Evolutionary conservation across 805 yeast genomes (phyloP).

Genomic region (Suhomyces emberorum): DNA sequence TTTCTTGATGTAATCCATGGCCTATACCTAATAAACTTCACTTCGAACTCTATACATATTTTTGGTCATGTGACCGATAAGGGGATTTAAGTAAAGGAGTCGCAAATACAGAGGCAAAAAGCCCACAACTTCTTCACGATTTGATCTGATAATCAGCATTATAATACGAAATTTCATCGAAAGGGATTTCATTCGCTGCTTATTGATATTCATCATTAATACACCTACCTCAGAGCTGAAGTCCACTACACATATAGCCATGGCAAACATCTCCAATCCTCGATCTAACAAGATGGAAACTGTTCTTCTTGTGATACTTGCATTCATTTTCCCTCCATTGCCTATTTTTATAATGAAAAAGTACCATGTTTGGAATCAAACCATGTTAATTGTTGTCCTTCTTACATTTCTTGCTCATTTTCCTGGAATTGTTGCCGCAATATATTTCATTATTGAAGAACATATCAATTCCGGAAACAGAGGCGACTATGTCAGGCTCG

Average conservation of each 20-base stretch:
- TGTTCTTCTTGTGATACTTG: slow-evolving; percentile 30
- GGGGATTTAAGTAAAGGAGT: not conserved
- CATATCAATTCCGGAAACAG: slow-evolving; percentile 2
- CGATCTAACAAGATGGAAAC: too few species aligned
- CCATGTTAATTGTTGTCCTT: slow-evolving; percentile 28
- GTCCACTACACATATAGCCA: too few species aligned
- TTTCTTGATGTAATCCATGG: slow-evolving; percentile 80
- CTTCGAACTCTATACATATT: too few species aligned
- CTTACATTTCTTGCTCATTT: slow-evolving; percentile 32
- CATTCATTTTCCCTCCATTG: slow-evolving; percentile 36
- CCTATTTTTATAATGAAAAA: slow-evolving; percentile 32
- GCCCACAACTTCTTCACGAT: too few species aligned
- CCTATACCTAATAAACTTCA: too few species aligned
- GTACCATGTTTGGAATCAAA: slow-evolving; percentile 31
- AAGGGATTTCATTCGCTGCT: too few species aligned
- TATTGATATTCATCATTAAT: too few species aligned
- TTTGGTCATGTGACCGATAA: not conserved
- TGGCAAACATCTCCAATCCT: too few species aligned
- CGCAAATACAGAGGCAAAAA: too few species aligned
- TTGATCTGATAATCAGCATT: too few species aligned
- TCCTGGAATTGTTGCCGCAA: slow-evolving; percentile 32
- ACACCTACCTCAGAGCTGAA: too few species aligned
- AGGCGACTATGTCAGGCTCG: slow-evolving; percentile 20
- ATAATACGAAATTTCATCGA: too few species aligned
- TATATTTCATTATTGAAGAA: slow-evolving; percentile 13